Conservation (phyloP, 305 asterid genomes). For the Galium porrigens region DNA sequence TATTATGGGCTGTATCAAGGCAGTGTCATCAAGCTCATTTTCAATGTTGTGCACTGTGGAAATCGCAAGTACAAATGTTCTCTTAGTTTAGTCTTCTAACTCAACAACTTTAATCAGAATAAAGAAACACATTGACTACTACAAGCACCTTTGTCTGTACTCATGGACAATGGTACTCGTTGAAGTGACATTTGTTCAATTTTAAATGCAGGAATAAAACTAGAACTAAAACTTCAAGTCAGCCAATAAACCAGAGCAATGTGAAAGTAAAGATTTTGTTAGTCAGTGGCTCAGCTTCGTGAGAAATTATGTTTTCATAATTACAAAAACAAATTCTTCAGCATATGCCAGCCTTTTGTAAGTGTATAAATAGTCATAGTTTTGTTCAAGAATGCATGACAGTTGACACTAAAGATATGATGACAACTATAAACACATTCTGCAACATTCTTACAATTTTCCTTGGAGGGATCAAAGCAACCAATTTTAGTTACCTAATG, state of each 20-base stretch:
- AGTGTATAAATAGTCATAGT: neutral
- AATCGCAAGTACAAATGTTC: neutral
- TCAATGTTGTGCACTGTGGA: slow-evolving; percentile 44
- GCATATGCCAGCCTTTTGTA: neutral
- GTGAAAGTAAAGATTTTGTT: neutral
- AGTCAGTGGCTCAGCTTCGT: neutral
- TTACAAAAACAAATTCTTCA: neutral
- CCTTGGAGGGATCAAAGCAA: neutral
- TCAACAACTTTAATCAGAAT: neutral
- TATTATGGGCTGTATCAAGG: slow-evolving; percentile 27
- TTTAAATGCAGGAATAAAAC: neutral
- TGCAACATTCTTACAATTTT: neutral
- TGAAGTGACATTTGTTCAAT: neutral
- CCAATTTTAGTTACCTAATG: no score
- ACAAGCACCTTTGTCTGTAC: no score
- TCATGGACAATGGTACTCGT: no score
- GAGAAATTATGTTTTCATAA: neutral
- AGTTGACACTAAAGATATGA: no score
- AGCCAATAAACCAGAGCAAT: neutral
- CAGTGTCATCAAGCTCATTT: slow-evolving; percentile 34
- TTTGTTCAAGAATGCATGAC: neutral
- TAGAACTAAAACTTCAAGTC: neutral
- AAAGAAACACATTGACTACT: neutral
- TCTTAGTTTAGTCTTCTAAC: neutral
- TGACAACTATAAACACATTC: neutral